A percentile compares a stretch with the other conserved stretches of the same genome.
These are phyloP conservation scores for Moricandia moricandioides DNA, from an alignment of 345 rosid genomes.

Conservation along the genomic window DNA sequence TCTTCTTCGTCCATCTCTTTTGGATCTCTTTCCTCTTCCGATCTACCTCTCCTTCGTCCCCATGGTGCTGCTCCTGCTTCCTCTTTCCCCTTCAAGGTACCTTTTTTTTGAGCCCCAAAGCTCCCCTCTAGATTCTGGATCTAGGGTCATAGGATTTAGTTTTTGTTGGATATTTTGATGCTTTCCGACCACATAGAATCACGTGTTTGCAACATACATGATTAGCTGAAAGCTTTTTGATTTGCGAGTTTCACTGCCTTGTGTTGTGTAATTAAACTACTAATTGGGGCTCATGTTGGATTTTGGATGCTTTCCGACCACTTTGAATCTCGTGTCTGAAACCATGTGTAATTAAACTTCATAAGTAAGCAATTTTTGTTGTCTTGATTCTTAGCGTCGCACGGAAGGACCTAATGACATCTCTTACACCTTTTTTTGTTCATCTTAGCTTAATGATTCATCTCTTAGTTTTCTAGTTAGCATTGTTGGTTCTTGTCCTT, in stretches of 20 bases:
- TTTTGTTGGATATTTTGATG: neutral
- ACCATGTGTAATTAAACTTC: neutral
- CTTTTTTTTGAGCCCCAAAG: neutral
- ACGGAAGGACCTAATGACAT: conserved; percentile 31
- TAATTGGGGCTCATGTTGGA: neutral
- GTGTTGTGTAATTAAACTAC: neutral
- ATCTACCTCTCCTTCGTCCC: conserved; percentile 71
- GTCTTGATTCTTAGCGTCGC: conserved; percentile 46
- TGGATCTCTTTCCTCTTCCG: conserved; percentile 59
- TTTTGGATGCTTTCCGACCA: neutral
- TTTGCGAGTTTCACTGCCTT: conserved; percentile 2
- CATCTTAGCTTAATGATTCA: neutral
- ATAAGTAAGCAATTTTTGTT: neutral
- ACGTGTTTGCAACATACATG: neutral
- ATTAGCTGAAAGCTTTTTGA: neutral
- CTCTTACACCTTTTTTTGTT: neutral
- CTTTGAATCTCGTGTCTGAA: conserved; percentile 1
- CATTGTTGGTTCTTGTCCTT: neutral
- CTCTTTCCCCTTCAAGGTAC: conserved; percentile 46
- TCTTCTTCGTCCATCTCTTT: conserved; percentile 57
- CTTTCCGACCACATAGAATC: neutral
- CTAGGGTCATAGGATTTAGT: conserved; percentile 25
- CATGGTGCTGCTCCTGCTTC: conserved; percentile 54
- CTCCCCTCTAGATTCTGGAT: conserved; percentile 39
- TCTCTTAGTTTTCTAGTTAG: neutral